Evolutionary conservation across 768 basidiomycete genomes (phyloP), one percentile per base, ranked within the genome.

Genomic region (Lentinula lateritia): DNA sequence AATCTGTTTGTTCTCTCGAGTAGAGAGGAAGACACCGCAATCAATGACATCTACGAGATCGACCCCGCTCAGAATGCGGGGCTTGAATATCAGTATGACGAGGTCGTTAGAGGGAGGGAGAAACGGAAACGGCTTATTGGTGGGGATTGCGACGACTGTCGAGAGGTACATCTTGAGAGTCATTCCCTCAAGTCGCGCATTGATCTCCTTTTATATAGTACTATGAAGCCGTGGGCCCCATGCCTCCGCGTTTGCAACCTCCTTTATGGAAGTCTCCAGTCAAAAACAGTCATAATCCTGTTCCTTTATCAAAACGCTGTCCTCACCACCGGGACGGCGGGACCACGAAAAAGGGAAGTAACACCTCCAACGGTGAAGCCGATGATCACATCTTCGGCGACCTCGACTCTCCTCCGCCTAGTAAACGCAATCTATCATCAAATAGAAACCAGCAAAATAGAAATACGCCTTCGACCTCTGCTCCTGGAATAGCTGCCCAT

Each of bases 141-240:
- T 3, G 84, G 80, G 1, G 91, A 93, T 64, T 96, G 93, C 70
- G 90, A 91, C 64, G 88, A 87, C 62, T 96, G 94, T 70, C 83
- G 78, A 43, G 88, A 87, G 53, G 93, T 92, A 67, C 61, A 83
- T 67, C 5, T 18, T 52, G 73, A 46, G 43, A 20, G 39, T 46
- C 46, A 34, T 20, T 35, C 23, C 64, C 42, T 20, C 38, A 62
- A 34, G 42, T 38, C 34, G 42, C 16, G 42, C 16, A 48, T 20
- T 48, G 18, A 48, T 59, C 23, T 62, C 39, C 20, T 36, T 58
- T 52, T 18, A n/a, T 28, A 36, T 63, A 94, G 93, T 95, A 93
- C 67, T 93, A 95, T 69, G 80, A 86, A 61, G 86, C 83, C 0
- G 74, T 95, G 13, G 91, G 89, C 0, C 85, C 88, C 4, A 76